Evolutionary conservation across 768 basidiomycete species (phyloP).

Genomic region (Hirschioporus abietinus): DNA sequence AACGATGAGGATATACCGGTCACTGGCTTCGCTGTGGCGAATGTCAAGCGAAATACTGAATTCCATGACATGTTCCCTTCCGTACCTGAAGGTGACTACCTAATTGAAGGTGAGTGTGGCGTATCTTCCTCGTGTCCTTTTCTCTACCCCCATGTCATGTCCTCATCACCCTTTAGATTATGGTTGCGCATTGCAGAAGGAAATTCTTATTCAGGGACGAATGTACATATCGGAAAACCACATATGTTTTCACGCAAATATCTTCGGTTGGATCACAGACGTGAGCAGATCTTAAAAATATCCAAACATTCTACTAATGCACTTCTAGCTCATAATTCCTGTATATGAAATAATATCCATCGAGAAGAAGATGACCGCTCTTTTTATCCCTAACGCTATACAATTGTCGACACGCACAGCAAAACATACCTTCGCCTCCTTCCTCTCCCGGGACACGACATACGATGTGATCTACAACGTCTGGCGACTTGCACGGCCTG

Average conservation of each 20-base stretch:
- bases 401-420: slow-evolving; percentile 76
- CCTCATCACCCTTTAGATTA: slow-evolving; percentile 58
- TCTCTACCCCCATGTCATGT: slow-evolving; percentile 3
- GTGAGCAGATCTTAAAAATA: slow-evolving; percentile 44
- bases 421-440: slow-evolving; percentile 94
- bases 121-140: slow-evolving; percentile 5
- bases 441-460: slow-evolving; percentile 93
- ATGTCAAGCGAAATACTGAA: slow-evolving; percentile 88
- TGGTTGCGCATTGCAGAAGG: slow-evolving; percentile 93
- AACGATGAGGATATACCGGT: slow-evolving; percentile 81
- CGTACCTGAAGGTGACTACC: slow-evolving; percentile 92
- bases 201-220: slow-evolving; percentile 94
- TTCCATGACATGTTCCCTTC: slow-evolving; percentile 91
- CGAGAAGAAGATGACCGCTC: slow-evolving; percentile 97
- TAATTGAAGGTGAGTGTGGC: slow-evolving; percentile 80
- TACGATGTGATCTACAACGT: slow-evolving; percentile 95
- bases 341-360: slow-evolving; percentile 81
- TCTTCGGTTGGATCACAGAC: slow-evolving; percentile 98
- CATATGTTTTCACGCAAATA: slow-evolving; percentile 98
- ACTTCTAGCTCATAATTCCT: slow-evolving; percentile 70
- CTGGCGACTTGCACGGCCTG: slow-evolving; percentile 87
- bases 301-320: slow-evolving; percentile 5
- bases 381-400: slow-evolving; percentile 96
- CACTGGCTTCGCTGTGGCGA: slow-evolving; percentile 96
- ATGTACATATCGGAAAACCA: slow-evolving; percentile 98